Evolutionary conservation across 2,329 filamentous ascomycete species (phyloP).

Genomic region (Tolypocladium tundrense): DNA sequence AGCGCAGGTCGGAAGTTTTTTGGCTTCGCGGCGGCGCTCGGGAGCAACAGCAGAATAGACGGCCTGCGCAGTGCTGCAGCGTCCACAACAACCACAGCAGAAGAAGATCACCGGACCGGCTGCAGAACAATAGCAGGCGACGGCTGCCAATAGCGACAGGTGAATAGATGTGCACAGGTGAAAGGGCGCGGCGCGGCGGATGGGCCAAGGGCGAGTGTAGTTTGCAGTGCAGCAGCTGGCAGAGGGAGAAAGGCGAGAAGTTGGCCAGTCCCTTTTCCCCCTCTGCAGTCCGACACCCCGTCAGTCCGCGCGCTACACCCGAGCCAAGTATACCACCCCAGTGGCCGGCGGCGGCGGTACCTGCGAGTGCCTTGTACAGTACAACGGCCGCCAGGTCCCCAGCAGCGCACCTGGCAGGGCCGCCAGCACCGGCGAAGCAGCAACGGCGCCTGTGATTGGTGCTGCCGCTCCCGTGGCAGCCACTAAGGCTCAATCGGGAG

Average conservation of each 20-base stretch:
- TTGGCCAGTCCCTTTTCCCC: not conserved
- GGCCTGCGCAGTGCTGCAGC: not conserved
- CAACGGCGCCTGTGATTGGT: not conserved
- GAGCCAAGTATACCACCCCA: not conserved
- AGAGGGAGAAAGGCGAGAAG: not conserved
- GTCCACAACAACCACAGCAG: not conserved
- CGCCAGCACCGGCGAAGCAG: not conserved
- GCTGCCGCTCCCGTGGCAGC: constrained; percentile 3
- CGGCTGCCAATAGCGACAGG: not conserved
- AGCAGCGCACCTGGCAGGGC: not conserved
- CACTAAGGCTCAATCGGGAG: constrained; percentile 18
- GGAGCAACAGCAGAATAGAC: not conserved
- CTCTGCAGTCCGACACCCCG: not conserved
- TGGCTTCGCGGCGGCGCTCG: not conserved
- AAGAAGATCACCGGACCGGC: not conserved
- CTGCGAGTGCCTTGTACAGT: not conserved
- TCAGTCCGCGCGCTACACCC: not conserved
- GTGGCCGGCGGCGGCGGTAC: not conserved
- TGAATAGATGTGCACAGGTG: not conserved
- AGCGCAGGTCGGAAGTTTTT: not conserved
- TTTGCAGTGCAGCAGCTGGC: not conserved
- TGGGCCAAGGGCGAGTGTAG: not conserved
- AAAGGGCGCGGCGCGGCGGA: not conserved
- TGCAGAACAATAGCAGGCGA: not conserved
- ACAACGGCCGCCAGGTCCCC: not conserved